phyloP scores from a whole-genome alignment of 805 yeast species.

The Phaffomyces opuntiae region DNA sequence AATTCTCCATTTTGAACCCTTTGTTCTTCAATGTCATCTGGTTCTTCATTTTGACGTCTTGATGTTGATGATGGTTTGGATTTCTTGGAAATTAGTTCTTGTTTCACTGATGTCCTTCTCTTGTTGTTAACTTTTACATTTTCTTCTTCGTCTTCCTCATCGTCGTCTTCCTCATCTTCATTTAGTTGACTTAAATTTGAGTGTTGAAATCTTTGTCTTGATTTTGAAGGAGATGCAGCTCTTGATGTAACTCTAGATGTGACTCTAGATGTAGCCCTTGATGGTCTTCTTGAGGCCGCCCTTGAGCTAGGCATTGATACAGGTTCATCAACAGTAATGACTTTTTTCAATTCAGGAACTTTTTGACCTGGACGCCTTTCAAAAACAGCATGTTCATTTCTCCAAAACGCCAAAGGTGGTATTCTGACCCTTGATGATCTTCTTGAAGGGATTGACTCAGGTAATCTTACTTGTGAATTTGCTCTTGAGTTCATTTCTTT shows the following conservation, averaged over 20 bases:
- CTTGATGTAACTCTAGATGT: neutral
- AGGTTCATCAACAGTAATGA: conserved; percentile 35
- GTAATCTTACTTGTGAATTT: neutral
- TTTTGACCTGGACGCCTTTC: conserved; percentile 30
- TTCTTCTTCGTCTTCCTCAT: conserved; percentile 12
- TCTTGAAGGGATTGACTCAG: conserved; percentile 33
- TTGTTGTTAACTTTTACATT: conserved; percentile 4
- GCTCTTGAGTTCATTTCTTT: conserved; percentile 6
- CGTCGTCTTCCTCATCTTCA: conserved; percentile 17
- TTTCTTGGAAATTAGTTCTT: neutral
- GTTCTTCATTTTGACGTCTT: conserved; percentile 6
- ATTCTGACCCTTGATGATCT: conserved; percentile 60
- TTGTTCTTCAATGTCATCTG: conserved; percentile 14
- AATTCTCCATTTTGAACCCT: conserved; percentile 23
- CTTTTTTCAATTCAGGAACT: conserved; percentile 51
- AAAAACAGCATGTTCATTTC: conserved; percentile 70
- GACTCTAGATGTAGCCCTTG: conserved; percentile 2
- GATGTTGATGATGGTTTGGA: neutral
- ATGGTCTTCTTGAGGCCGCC: conserved; percentile 8
- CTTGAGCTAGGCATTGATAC: conserved; percentile 6
- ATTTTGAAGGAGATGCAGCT: conserved; percentile 6
- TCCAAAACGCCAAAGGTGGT: conserved; percentile 78
- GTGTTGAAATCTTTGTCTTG: neutral
- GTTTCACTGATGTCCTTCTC: neutral
- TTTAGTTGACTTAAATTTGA: neutral